Evolutionary conservation across 2,329 filamentous ascomycete species (phyloP), one percentile per base, ranked within the genome.

Genomic region (Sarocladium oryzae): DNA sequence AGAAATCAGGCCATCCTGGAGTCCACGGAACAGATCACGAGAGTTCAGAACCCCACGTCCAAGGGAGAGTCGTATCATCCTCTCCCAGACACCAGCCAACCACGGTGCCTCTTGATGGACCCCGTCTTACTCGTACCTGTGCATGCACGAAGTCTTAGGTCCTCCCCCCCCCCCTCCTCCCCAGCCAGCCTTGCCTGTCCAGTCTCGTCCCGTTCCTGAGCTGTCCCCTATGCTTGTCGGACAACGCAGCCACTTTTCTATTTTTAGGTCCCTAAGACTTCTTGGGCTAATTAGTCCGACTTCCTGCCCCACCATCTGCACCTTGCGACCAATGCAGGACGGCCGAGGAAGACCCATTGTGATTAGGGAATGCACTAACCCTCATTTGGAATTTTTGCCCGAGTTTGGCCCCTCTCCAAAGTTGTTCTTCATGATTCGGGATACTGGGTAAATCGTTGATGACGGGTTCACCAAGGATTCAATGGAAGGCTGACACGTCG

Each of bases 271-370:
- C 43, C 28, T 5, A 28, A 20, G 30, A 5, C 26, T 33, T 48
- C n/a, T 48, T 48, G 43, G 43, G 43, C 28, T 48, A 48, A 48
- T 48, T 48, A 48, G 43, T 33, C 28, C 28, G 21, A 20, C n/a
- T 28, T 30, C 13, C 24, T 7, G 16, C 37, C 37, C 37, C 16
- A 20, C 37, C 16, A 7, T 40, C 20, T 7, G 40, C 21, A 9
- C 8, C 16, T 16, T 43, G 20, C 37, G 23, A 20, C 33, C 6
- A 20, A 41, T 4, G 37, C n/a, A n/a, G n/a, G n/a, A n/a, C n/a
- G n/a, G n/a, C n/a, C n/a, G n/a, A n/a, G n/a, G n/a, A n/a, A n/a
- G n/a, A n/a, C n/a, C n/a, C n/a, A n/a, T n/a, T n/a, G n/a, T n/a
- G n/a, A n/a, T n/a, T 20, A 48, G 6, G 28, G n/a, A 32, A 4